These are phyloP conservation scores for Avena atlantica DNA, from an alignment of 176 grass and related monocot species.

Conservation along the genomic window DNA sequence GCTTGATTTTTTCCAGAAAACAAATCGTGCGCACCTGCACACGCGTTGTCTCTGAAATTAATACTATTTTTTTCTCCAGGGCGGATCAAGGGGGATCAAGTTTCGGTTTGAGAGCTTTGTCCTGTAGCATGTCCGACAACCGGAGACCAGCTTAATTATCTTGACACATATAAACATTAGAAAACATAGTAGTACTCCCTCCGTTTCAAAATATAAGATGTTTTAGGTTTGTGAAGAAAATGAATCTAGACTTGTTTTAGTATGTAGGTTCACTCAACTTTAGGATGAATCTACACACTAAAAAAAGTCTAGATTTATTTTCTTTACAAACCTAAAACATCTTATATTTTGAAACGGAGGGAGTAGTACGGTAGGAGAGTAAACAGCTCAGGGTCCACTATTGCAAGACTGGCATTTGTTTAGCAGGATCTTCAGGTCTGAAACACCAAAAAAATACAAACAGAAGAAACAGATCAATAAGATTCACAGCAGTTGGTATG, in stretches of 20 bases:
- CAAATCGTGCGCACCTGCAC: not conserved
- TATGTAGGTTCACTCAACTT: too few species aligned
- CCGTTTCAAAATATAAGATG: too few species aligned
- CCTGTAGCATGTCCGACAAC: conserved; percentile 24
- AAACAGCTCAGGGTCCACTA: not conserved
- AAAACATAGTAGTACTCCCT: too few species aligned
- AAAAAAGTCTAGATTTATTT: too few species aligned
- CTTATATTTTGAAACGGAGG: too few species aligned
- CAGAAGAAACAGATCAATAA: too few species aligned
- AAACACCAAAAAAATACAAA: too few species aligned
- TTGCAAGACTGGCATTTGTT: not conserved
- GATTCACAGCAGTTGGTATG: too few species aligned
- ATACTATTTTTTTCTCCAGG: not conserved
- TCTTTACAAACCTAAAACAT: too few species aligned
- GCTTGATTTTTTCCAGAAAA: not conserved
- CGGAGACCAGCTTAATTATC: not conserved
- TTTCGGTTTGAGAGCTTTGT: not conserved
- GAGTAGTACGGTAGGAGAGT: not conserved
- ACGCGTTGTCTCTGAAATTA: not conserved
- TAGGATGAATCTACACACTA: too few species aligned
- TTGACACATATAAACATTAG: not conserved
- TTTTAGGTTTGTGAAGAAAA: too few species aligned
- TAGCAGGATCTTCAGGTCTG: not conserved
- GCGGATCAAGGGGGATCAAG: not conserved
- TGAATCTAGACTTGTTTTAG: too few species aligned